Evolutionary conservation across 2,329 filamentous ascomycete species (phyloP), one percentile per base, ranked within the genome.

Genomic region (Byssoonygena ceratinophila): DNA sequence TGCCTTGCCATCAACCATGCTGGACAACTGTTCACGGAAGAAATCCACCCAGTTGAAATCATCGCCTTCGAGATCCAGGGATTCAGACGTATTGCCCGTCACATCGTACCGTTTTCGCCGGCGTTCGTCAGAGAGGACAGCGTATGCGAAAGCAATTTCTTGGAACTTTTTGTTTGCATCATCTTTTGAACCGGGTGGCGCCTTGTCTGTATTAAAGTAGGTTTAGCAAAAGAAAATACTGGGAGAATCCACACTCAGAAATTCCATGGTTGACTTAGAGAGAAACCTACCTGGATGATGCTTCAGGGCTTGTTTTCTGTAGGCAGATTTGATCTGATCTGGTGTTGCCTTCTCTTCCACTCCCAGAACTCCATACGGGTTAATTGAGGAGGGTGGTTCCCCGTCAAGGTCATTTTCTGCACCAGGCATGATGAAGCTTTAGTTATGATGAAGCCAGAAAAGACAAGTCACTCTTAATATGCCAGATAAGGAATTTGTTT

Each of bases 1-100:
- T 3, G 81, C 80, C 55, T 87, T 82, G 2, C 76, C 72, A 16
- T 81, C 89, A 47, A 98, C 76, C 23, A 87, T 77, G 53, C 90
- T 83, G 46, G 79, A 80, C 67, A 84, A 95, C 61, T 95, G 89
- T 58, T 84, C 82, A 51, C 83, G 81, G 74, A 94, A 98, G 74
- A 89, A 98, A 45, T 86, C 83, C 51, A 80, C 76, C 92, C 92
- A 98, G 74, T 87, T 80, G 72, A 97, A 98, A 51, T 84, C 85
- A 3, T 80, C 78, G 64, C 88, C 84, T 48, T 76, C 70, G 29
- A 84, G 62, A 49, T 76, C 78, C 20, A 94, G 79, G 7, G 82
- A 83, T 64, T 96, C 90, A 9, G 86, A 81, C 0, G 90, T 97
- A 52, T 85, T 92, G 51, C 92, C 92, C 0, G 91, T 97, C 50